These are phyloP conservation scores for Paraleonurus japonicus DNA, from an alignment of 257 asterid species.

Conservation along the genomic window DNA sequence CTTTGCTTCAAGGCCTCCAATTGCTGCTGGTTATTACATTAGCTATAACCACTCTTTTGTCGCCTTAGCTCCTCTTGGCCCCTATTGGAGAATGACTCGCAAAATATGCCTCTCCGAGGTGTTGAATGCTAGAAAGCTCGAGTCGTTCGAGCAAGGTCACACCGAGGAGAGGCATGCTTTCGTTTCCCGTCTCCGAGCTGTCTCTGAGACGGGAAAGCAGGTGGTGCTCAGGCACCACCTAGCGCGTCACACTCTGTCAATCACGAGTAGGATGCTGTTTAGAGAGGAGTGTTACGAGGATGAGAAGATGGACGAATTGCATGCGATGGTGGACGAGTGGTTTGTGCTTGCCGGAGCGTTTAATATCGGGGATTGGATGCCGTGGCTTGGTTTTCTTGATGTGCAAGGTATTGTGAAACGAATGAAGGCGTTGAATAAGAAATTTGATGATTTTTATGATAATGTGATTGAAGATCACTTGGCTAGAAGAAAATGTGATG, in stretches of 20 bases:
- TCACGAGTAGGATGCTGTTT: slow-evolving; percentile 31
- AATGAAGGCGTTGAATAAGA: slow-evolving; percentile 36
- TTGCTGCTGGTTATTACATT: no score
- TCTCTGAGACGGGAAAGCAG: slow-evolving; percentile 23
- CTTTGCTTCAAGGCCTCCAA: no score
- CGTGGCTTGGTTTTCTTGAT: slow-evolving; percentile 42
- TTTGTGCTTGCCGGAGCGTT: slow-evolving; percentile 33
- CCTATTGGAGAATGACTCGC: no score
- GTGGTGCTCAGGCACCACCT: slow-evolving; percentile 27
- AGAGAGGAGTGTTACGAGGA: slow-evolving; percentile 18
- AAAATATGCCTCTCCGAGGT: no score
- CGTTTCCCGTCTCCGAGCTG: slow-evolving; percentile 16
- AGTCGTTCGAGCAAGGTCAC: no score
- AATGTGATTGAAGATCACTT: slow-evolving; percentile 29
- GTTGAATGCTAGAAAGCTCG: no score
- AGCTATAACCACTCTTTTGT: no score
- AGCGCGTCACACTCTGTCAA: slow-evolving; percentile 12
- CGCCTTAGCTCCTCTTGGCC: no score
- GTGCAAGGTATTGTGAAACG: slow-evolving; percentile 40
- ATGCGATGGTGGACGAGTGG: slow-evolving; percentile 37
- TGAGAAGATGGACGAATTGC: slow-evolving; percentile 19
- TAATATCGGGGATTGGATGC: slow-evolving; percentile 45
- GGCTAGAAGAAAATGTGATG: not conserved
- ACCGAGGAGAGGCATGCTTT: slow-evolving; percentile 21
- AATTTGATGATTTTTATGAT: slow-evolving; percentile 32